Conservation (phyloP, 306 rosid species). For the Cercis canadensis region DNA sequence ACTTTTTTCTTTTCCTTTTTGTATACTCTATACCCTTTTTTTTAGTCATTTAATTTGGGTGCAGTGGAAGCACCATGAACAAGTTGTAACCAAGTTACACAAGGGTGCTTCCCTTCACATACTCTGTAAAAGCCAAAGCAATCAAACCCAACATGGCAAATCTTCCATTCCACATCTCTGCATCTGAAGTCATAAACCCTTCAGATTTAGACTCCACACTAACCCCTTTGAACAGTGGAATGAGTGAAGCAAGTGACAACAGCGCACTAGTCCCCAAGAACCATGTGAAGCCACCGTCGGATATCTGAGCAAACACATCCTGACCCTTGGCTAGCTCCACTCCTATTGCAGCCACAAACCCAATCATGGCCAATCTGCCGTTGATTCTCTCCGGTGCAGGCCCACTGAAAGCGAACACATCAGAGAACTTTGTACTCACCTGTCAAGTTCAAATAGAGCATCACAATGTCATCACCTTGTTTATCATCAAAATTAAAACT, state of each 20-base stretch:
- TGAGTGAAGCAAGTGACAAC: slow-evolving; percentile 65
- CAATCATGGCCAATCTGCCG: slow-evolving; percentile 89
- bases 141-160: slow-evolving; percentile 87
- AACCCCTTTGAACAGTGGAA: slow-evolving; percentile 73
- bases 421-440: slow-evolving; percentile 62
- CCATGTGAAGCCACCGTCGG: slow-evolving; percentile 72
- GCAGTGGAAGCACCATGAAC: too few species aligned
- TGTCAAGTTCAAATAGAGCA: too few species aligned
- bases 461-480: too few species aligned
- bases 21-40: too few species aligned
- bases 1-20: too few species aligned
- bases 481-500: too few species aligned
- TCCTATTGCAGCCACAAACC: slow-evolving; percentile 77
- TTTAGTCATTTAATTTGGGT: too few species aligned
- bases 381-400: slow-evolving; percentile 95
- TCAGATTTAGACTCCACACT: slow-evolving; percentile 71
- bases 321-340: slow-evolving; percentile 70
- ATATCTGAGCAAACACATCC: slow-evolving; percentile 64
- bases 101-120: slow-evolving; percentile 69
- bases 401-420: slow-evolving; percentile 75
- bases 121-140: slow-evolving; percentile 77
- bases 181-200: slow-evolving; percentile 67
- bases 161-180: slow-evolving; percentile 86
- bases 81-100: slow-evolving; percentile 31
- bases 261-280: slow-evolving; percentile 65